phyloP scores from a whole-genome alignment of 176 grass and related monocot species.

The Poa pratensis region DNA sequence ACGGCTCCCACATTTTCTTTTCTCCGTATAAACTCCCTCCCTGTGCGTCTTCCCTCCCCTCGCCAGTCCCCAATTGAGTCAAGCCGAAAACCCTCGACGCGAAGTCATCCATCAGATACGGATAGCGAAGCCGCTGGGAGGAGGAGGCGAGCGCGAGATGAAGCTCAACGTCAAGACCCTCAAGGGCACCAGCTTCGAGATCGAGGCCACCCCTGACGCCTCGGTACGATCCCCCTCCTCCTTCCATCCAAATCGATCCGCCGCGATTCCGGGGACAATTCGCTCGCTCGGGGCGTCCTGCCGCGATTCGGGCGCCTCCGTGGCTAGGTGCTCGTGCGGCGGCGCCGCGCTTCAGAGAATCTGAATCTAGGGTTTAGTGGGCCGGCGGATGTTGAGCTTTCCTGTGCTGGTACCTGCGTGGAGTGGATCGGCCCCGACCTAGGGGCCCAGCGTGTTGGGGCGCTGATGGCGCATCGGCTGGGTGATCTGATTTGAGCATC shows the following conservation, averaged over 20 bases:
- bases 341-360: not conserved
- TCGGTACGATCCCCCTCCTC: slow-evolving; percentile 49
- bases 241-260: no score
- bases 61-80: slow-evolving; percentile 23
- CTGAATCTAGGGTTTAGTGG: slow-evolving; percentile 63
- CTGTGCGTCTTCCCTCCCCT: slow-evolving; percentile 40
- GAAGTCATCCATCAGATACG: slow-evolving; percentile 8
- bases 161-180: slow-evolving; percentile 92
- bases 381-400: not conserved
- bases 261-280: no score
- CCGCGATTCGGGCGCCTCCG: not conserved
- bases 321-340: not conserved
- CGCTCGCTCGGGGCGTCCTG: no score
- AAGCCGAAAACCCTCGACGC: slow-evolving; percentile 43
- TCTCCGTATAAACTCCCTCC: slow-evolving; percentile 5
- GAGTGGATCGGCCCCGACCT: not conserved
- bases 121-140: not conserved
- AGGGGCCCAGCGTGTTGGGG: not conserved
- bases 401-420: not conserved
- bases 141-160: slow-evolving; percentile 46
- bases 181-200: slow-evolving; percentile 91
- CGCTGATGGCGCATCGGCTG: not conserved
- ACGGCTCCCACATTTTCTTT: not conserved
- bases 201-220: slow-evolving; percentile 66
- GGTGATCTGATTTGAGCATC: not conserved